These are phyloP conservation scores for Blepharisma stoltei DNA, from an alignment of 73 alveolate genomes.

Conservation along the genomic window DNA sequence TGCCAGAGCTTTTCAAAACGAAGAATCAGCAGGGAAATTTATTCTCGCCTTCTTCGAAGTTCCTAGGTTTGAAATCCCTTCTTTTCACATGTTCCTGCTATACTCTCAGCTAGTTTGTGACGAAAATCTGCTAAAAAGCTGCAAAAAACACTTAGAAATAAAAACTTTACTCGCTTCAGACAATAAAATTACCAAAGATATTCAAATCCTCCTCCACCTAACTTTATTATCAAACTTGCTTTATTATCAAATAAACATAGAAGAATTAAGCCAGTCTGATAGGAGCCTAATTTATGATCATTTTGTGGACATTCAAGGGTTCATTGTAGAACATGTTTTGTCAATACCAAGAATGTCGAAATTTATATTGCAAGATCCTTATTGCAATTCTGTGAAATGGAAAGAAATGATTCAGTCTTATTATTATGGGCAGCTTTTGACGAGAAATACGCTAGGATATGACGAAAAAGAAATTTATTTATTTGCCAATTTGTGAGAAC, in stretches of 20 bases:
- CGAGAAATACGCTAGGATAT: not conserved
- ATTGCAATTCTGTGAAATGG: not conserved
- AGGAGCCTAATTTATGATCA: not conserved
- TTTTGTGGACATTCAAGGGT: constrained; percentile 4
- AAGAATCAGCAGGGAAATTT: not conserved
- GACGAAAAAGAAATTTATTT: constrained; percentile 16
- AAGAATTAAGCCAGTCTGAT: not conserved
- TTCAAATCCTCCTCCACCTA: not conserved
- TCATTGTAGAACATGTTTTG: not conserved
- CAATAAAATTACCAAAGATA: not conserved
- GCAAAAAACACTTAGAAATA: not conserved
- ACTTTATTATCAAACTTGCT: not conserved
- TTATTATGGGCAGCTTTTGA: not conserved
- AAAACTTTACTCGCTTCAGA: not conserved
- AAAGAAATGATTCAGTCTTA: constrained; percentile 27
- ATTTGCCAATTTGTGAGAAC: constrained; percentile 8
- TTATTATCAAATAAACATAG: not conserved
- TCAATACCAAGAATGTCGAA: constrained; percentile 26
- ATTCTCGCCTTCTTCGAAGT: not conserved
- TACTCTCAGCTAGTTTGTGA: not conserved
- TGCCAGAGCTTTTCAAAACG: not conserved
- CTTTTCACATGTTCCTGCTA: not conserved
- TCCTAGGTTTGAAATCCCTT: not conserved
- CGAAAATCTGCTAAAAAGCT: not conserved
- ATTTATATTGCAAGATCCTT: not conserved